phyloP scores from a whole-genome alignment of 1,284 basidiomycete genomes.

The Lignosus rhinocerotis region DNA sequence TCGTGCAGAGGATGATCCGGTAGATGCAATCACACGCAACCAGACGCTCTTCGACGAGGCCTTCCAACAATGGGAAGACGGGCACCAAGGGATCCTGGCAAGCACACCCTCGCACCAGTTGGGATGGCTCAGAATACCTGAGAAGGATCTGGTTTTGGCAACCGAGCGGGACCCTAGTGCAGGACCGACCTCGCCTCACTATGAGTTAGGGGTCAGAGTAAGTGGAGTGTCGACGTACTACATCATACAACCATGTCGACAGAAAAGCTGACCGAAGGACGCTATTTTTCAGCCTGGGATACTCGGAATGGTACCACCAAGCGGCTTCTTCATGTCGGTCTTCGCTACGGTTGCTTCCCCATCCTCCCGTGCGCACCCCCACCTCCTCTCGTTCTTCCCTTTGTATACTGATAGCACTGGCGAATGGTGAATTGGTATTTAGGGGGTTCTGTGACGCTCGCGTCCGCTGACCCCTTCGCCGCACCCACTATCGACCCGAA shows the following conservation, averaged over 20 bases:
- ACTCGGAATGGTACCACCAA: background rate
- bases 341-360: constrained; percentile 13
- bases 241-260: background rate
- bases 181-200: constrained; percentile 21
- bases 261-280: too few relatives aligned
- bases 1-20: constrained; percentile 12
- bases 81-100: constrained; percentile 8
- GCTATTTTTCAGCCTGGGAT: background rate
- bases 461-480: constrained; percentile 25
- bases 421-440: background rate
- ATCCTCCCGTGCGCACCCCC: constrained; percentile 11
- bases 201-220: constrained; percentile 11
- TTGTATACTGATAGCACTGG: background rate
- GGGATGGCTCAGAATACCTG: constrained; percentile 15
- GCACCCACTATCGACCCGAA: constrained; percentile 25
- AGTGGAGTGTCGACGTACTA: background rate
- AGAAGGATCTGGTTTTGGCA: constrained; percentile 3
- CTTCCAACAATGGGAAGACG: constrained; percentile 19
- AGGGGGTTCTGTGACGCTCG: constrained; percentile 30
- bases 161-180: constrained; percentile 17
- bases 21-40: constrained; percentile 17
- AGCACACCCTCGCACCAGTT: constrained; percentile 10
- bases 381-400: too few relatives aligned
- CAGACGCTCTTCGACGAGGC: constrained; percentile 13
- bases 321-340: constrained; percentile 15